A percentile compares a stretch with the other conserved stretches of the same genome.
phyloP scores from a whole-genome alignment of 768 basidiomycete species.

The Tylopilus cervinicoccineus region DNA sequence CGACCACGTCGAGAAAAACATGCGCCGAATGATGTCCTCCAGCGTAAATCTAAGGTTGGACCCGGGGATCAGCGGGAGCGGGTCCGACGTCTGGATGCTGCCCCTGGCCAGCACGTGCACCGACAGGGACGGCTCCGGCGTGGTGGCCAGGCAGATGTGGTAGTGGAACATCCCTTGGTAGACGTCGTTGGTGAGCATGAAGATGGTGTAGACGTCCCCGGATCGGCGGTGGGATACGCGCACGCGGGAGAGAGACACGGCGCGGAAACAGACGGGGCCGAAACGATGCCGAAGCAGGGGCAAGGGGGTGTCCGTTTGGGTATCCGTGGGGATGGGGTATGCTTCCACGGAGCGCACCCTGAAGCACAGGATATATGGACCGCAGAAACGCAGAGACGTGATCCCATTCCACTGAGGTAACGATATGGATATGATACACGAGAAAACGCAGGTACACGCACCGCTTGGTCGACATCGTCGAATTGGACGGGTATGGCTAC shows the following conservation, averaged over 20 bases:
- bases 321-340: slow-evolving; percentile 18
- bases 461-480: slow-evolving; percentile 31
- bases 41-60: not conserved
- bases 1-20: slow-evolving; percentile 15
- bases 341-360: slow-evolving; percentile 50
- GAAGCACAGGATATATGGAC: slow-evolving; percentile 48
- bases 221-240: slow-evolving; percentile 26
- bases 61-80: not conserved
- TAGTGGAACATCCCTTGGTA: slow-evolving; percentile 51
- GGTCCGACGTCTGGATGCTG: not conserved
- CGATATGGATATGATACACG: not conserved
- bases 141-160: slow-evolving; percentile 30
- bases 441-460: slow-evolving; percentile 14
- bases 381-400: slow-evolving; percentile 42
- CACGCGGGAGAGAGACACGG: slow-evolving; percentile 38
- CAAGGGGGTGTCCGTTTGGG: not conserved
- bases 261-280: slow-evolving; percentile 36
- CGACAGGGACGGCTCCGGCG: slow-evolving; percentile 31
- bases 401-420: slow-evolving; percentile 38
- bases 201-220: slow-evolving; percentile 35
- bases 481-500: slow-evolving; percentile 19
- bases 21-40: not conserved
- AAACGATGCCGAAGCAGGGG: slow-evolving; percentile 23
- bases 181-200: slow-evolving; percentile 41
- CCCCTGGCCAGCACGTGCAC: slow-evolving; percentile 36